Percentiles rank a stretch among this genome's conserved stretches.
Conservation (phyloP, 2,329 filamentous ascomycete species). For the Gaeumannomyces sp. region DNA sequence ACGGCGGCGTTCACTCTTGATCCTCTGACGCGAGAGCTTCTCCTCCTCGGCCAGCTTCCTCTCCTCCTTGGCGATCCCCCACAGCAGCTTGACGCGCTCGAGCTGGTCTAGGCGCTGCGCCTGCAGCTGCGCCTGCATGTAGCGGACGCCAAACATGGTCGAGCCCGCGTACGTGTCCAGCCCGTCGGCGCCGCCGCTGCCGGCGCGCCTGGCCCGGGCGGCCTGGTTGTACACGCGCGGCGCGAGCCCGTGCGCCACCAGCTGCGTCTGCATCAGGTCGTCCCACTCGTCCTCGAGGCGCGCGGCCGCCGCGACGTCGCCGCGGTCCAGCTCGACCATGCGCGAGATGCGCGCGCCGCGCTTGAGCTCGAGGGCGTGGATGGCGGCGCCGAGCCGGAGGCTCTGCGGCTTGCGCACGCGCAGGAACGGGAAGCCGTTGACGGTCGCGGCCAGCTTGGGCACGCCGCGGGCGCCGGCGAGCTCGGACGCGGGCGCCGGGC, state of each 20-base stretch:
- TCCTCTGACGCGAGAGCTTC: constrained; percentile 15
- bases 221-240: constrained; percentile 26
- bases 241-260: constrained; percentile 29
- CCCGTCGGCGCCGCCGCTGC: constrained; percentile 7
- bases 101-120: constrained; percentile 30
- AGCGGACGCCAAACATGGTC: constrained; percentile 14
- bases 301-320: constrained; percentile 22
- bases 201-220: constrained; percentile 18
- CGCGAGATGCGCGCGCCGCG: constrained; percentile 35
- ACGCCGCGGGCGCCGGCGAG: constrained; percentile 43
- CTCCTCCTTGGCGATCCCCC: constrained; percentile 35
- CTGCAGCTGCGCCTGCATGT: constrained; percentile 25
- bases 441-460: constrained; percentile 48
- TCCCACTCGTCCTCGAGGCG: constrained; percentile 46
- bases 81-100: constrained; percentile 34
- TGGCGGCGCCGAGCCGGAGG: constrained; percentile 45
- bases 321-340: constrained; percentile 33
- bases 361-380: constrained; percentile 44
- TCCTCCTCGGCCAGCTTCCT: constrained; percentile 25
- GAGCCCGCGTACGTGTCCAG: constrained; percentile 25
- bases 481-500: constrained; percentile 41
- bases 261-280: constrained; percentile 27
- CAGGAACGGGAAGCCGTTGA: constrained; percentile 56
- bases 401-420: constrained; percentile 62
- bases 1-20: constrained; percentile 3